A percentile compares a stretch with the other conserved stretches of the same genome.
Evolutionary conservation across 176 grass and related monocot genomes (phyloP).

Genomic region (Cenchrus fungigraminus): DNA sequence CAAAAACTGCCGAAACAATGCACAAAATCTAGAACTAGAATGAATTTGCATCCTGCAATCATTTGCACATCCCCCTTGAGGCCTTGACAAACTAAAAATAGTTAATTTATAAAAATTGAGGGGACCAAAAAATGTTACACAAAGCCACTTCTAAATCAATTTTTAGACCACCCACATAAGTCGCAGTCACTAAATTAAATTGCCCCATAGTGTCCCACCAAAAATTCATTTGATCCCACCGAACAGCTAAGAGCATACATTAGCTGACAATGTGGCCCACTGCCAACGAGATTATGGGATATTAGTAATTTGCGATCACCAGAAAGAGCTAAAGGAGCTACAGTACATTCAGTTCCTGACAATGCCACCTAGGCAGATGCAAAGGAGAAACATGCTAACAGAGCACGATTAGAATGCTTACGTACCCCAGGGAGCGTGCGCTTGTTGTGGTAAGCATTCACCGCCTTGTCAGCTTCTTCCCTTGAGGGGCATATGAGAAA

Average conservation of each 20-base stretch:
- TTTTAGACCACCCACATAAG: conserved; percentile 20
- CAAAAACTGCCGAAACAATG: conserved; percentile 15
- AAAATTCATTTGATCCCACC: conserved; percentile 17
- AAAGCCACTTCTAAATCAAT: not conserved
- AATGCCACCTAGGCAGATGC: conserved; percentile 28
- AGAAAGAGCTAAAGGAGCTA: conserved; percentile 33
- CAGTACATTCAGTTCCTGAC: conserved; percentile 9
- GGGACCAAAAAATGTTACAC: not conserved
- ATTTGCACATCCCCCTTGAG: not conserved
- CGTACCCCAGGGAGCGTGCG: conserved; percentile 88
- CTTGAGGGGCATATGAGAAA: conserved; percentile 92
- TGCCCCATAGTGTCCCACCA: not conserved
- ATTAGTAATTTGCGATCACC: conserved; percentile 2
- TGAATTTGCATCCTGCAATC: not conserved
- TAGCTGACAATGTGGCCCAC: conserved; percentile 27
- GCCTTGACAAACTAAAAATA: not conserved
- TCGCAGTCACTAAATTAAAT: conserved; percentile 15
- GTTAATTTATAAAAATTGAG: not conserved
- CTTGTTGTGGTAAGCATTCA: conserved; percentile 92
- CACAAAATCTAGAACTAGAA: conserved; percentile 21
- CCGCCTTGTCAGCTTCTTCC: conserved; percentile 91
- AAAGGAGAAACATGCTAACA: not conserved
- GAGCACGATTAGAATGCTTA: conserved; percentile 28
- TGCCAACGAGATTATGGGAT: conserved; percentile 9
- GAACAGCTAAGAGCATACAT: conserved; percentile 11